Base-by-base conservation (phyloP, 495 filamentous ascomycete species). In the Aspergillus leporis region DNA sequence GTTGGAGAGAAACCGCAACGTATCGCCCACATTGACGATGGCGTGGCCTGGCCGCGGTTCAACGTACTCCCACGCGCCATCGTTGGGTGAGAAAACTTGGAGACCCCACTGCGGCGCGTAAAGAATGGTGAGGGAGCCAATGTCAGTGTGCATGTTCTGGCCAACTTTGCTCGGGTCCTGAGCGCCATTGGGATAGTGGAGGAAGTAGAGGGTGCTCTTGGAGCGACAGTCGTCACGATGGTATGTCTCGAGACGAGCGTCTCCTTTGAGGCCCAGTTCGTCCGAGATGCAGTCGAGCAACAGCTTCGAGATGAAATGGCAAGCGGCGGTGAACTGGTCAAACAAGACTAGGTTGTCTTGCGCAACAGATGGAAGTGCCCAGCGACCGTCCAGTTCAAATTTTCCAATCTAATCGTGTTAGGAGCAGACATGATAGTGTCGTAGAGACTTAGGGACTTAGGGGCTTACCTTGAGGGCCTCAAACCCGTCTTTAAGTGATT, bases 91-190 rank as follows among this genome's bases (percentile, higher is more conserved):
- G 0, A 78, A 75, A 56, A 85, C 72, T 65, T 86, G 83, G 40
- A 86, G 79, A 16, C 83, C 83, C 78, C 77, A 81, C 68, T 84
- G 74, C 65, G 80, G 73, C 55, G 68, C 74, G 75, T 83, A 84
- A 13, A 86, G 78, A 23, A 84, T 66, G 8, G 83, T 85, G 55
- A 85, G 71, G 36, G 77, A 78, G 67, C 78, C 78, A 66, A 84
- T 78, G 71, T 86, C 83, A 48, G 83, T 86, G 71, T 86, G 82
- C 71, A 79, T 81, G 65, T 81, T 72, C 64, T 82, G 80, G 32
- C 76, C 77, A 61, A 80, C 48, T 32, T 56, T 53, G 30, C 53
- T 46, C 14, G 19, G 16, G 32, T 47, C 36, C 28, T 48, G 23
- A 53, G 48, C 40, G 14, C 41, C 45, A 16, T 40, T 23, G 7